Evolutionary conservation across 2,329 filamentous ascomycete species (phyloP).

Genomic region (Alternaria dauci): DNA sequence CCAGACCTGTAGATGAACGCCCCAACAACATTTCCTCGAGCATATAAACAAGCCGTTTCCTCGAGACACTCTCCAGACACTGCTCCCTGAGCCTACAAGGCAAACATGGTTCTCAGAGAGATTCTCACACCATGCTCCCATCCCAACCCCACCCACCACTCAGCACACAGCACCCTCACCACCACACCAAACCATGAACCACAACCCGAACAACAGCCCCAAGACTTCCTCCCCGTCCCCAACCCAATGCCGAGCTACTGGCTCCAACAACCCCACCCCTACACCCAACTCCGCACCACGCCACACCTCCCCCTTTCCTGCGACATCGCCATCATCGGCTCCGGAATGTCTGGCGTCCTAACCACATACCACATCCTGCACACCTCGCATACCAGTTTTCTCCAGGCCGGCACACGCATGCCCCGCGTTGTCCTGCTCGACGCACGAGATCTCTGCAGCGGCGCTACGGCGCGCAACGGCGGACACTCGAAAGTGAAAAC

Average conservation of each 20-base stretch:
- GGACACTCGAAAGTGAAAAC: no score
- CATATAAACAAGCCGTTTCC: no score
- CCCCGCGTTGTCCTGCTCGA: not conserved
- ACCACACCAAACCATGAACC: not conserved
- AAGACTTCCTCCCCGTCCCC: slow-evolving; percentile 40
- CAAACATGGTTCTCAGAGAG: not conserved
- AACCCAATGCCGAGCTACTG: slow-evolving; percentile 49
- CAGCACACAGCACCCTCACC: not conserved
- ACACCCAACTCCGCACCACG: slow-evolving; percentile 42
- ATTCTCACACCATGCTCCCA: not conserved
- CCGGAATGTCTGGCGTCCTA: not conserved
- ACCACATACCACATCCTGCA: not conserved
- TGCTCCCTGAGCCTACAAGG: no score
- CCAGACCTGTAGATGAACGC: not conserved
- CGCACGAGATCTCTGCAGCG: not conserved
- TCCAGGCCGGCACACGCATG: not conserved
- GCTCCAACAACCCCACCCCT: slow-evolving; percentile 43
- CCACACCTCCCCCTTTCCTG: slow-evolving; percentile 3
- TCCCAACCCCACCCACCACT: not conserved
- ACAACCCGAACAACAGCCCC: not conserved
- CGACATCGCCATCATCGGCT: not conserved
- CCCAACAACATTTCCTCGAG: not conserved
- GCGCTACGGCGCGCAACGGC: not conserved
- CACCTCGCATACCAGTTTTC: not conserved
- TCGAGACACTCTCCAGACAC: no score